These are phyloP conservation scores for Colletotrichum limetticola DNA, from an alignment of 2,329 filamentous ascomycete genomes.

Conservation along the genomic window DNA sequence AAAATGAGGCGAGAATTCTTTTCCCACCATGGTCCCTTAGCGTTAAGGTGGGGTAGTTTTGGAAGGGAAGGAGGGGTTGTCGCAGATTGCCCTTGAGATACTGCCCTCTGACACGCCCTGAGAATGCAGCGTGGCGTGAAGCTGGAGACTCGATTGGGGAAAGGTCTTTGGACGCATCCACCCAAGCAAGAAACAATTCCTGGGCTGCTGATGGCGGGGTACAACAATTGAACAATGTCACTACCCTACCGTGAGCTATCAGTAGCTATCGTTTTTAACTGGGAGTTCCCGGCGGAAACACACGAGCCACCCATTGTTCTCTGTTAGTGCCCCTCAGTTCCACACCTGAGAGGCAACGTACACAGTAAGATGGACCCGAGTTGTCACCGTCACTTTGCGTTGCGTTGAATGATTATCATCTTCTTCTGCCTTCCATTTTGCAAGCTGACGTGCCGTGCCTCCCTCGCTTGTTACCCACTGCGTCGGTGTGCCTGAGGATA, in stretches of 20 bases:
- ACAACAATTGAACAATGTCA: not conserved
- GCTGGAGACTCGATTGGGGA: slow-evolving; percentile 25
- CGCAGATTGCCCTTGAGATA: slow-evolving; percentile 30
- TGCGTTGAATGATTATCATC: not conserved
- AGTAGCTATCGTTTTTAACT: not conserved
- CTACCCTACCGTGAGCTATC: slow-evolving; percentile 14
- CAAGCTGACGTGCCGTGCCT: not conserved
- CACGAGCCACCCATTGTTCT: slow-evolving; percentile 9
- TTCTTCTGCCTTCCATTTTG: not conserved
- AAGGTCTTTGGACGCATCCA: slow-evolving; percentile 16
- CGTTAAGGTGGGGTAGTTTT: slow-evolving; percentile 27
- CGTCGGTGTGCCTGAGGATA: slow-evolving; percentile 1
- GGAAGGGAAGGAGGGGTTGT: slow-evolving; percentile 32
- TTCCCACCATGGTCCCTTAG: not conserved
- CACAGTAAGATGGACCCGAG: not conserved
- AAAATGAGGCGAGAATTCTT: slow-evolving; percentile 29
- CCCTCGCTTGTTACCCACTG: not conserved
- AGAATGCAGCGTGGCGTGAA: slow-evolving; percentile 30
- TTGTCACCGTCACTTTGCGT: not conserved
- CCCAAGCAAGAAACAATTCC: slow-evolving; percentile 7
- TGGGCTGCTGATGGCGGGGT: slow-evolving; percentile 24
- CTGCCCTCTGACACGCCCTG: slow-evolving; percentile 21
- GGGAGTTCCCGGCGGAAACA: not conserved
- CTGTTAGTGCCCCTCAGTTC: slow-evolving; percentile 18
- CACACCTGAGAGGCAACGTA: not conserved